Conservation (phyloP, 345 rosid species). For the Bruguiera parviflora region DNA sequence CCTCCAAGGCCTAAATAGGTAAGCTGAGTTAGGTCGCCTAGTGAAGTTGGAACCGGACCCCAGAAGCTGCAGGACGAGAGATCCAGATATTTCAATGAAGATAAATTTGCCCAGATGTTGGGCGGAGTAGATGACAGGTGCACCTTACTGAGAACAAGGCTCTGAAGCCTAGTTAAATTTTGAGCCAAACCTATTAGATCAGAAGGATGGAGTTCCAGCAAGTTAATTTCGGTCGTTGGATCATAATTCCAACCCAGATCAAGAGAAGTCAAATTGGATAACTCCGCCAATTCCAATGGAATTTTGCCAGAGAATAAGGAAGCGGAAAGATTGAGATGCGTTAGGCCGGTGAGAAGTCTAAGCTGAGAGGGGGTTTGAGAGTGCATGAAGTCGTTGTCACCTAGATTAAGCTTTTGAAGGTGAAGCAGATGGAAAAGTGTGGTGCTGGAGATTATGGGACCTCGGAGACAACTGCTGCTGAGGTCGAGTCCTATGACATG, state of each 20-base stretch:
- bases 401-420: slow-evolving; percentile 18
- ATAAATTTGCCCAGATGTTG: no score
- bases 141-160: no score
- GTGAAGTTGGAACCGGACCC: no score
- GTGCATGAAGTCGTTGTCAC: slow-evolving; percentile 12
- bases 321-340: slow-evolving; percentile 7
- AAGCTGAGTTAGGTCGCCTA: no score
- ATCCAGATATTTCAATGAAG: no score
- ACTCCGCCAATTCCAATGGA: slow-evolving; percentile 7
- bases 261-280: background rate
- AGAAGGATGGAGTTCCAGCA: no score
- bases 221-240: background rate
- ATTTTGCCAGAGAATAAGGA: slow-evolving; percentile 5
- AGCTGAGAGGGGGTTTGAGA: slow-evolving; percentile 16
- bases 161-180: no score
- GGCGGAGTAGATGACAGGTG: no score
- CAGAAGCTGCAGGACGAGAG: no score
- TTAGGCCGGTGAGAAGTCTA: slow-evolving; percentile 1
- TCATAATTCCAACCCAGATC: background rate
- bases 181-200: no score
- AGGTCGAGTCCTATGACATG: slow-evolving; percentile 14
- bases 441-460: slow-evolving; percentile 17
- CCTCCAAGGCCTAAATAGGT: no score
- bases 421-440: slow-evolving; percentile 21
- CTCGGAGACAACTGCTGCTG: slow-evolving; percentile 13